Evolutionary conservation across 169 alveolate species (phyloP), one percentile per base, ranked within the genome.

Genomic region (Plasmodium knowlesi): DNA sequence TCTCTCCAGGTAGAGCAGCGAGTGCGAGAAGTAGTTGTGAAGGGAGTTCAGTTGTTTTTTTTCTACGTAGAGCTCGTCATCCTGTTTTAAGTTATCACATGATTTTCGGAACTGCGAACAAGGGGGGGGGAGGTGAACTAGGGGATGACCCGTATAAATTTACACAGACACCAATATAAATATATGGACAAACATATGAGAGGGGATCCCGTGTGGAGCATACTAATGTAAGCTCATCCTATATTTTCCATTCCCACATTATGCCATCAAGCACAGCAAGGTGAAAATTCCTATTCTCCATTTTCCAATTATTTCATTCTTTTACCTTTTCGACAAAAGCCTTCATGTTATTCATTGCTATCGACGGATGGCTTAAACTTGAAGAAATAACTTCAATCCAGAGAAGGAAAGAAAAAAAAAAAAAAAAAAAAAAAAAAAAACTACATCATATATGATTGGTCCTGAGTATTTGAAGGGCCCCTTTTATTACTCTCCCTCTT

Each of bases 311-410:
- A 46, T 91, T 82, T 3, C 25, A 12, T 34, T 39, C 53, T 74
- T 30, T 14, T 91, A 91, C 95, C 95, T 91, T 91, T 70, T 91
- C 61, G 34, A 91, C 95, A 37, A 91, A 91, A 30, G 95, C 95
- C 19, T 81, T 91, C 95, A 91, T 71, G 88, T 91, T 91, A 71
- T 82, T 74, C 81, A 80, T 78, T 67, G 71, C n/a, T 5, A 19
- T 19, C 34, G 32, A 30, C 4, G 8, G 67, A 14, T 16, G 50
- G 82, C 30, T 43, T 8, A 19, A 57, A 78, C 39, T 79, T 88
- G 22, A 30, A 41, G 43, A 61, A 88, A 71, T 4, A 78, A 41
- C 46, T 14, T 61, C 70, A 61, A 41, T 78, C 53, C 73, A 16
- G 19, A 61, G 79, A 85, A 85, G 19, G 78, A 73, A 84, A 84